Conservation (phyloP, 768 basidiomycete genomes). For the Russula lepida region DNA sequence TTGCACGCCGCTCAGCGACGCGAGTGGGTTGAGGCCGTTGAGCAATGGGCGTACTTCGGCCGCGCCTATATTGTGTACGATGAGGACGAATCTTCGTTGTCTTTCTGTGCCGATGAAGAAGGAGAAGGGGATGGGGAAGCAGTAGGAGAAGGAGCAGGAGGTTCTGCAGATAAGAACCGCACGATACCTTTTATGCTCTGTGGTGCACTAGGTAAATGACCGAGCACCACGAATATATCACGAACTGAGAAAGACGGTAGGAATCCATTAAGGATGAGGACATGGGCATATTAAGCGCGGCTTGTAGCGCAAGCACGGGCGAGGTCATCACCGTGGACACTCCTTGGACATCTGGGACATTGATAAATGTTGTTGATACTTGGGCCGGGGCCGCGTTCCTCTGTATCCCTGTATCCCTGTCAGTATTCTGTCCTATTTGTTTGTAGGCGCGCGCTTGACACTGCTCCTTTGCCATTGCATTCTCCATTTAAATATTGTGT, state of each 20-base stretch:
- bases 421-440: too few relatives aligned
- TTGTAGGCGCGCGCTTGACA: too few relatives aligned
- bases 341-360: too few relatives aligned
- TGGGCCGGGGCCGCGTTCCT: too few relatives aligned
- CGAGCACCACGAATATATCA: constrained; percentile 34
- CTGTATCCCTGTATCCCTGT: too few relatives aligned
- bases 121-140: constrained; percentile 18
- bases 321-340: too few relatives aligned
- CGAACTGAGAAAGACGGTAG: constrained; percentile 59
- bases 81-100: constrained; percentile 51
- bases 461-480: too few relatives aligned
- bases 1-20: constrained; percentile 68
- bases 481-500: too few relatives aligned
- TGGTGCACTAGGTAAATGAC: constrained; percentile 30
- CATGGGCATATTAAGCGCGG: constrained; percentile 41
- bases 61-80: constrained; percentile 86
- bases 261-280: constrained; percentile 73
- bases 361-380: too few relatives aligned
- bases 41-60: constrained; percentile 58
- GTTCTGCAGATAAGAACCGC: constrained; percentile 42
- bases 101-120: background rate
- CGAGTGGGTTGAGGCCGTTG: constrained; percentile 64
- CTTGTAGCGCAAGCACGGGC: constrained; percentile 40
- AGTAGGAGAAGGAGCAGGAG: background rate
- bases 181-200: constrained; percentile 54